Percentiles rank a stretch among this genome's conserved stretches.
phyloP scores from a whole-genome alignment of 768 basidiomycete species.

The Termitomyces sp. region DNA sequence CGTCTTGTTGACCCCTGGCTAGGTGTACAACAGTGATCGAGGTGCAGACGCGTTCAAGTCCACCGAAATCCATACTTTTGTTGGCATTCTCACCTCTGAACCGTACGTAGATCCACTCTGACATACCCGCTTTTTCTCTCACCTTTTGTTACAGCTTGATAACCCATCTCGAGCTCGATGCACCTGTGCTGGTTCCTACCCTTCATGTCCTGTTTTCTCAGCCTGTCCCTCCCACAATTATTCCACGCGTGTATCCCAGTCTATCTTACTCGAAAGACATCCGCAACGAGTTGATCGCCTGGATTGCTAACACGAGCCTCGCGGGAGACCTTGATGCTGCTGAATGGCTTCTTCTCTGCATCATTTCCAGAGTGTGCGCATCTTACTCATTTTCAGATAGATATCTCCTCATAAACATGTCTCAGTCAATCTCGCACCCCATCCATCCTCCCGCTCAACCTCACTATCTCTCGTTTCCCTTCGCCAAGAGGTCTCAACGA shows the following conservation, averaged over 20 bases:
- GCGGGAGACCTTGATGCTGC: conserved; percentile 65
- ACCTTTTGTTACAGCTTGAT: conserved; percentile 26
- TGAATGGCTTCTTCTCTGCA: conserved; percentile 65
- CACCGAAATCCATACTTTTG: conserved; percentile 61
- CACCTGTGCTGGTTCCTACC: conserved; percentile 44
- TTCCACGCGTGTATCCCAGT: conserved; percentile 33
- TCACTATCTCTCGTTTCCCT: conserved; percentile 63
- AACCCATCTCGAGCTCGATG: conserved; percentile 31
- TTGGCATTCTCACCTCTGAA: conserved; percentile 69
- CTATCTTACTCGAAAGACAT: conserved; percentile 17
- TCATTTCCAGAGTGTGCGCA: conserved; percentile 60
- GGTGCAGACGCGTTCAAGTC: conserved; percentile 43
- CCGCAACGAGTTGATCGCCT: conserved; percentile 53
- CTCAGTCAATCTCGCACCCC: conserved; percentile 61
- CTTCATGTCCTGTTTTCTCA: conserved; percentile 61
- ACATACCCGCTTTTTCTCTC: not conserved
- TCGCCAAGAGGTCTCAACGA: conserved; percentile 17
- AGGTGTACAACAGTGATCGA: conserved; percentile 55
- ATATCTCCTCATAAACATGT: not conserved
- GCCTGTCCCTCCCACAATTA: conserved; percentile 31
- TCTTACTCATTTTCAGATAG: not conserved
- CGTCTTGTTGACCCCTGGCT: not conserved
- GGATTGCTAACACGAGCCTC: conserved; percentile 69
- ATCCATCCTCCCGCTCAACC: conserved; percentile 59
- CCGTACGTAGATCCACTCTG: conserved; percentile 36